A percentile compares a stretch with the other conserved stretches of the same genome.
phyloP scores from a whole-genome alignment of 1,284 basidiomycete species.

The Microbotryomycetes sp. region DNA sequence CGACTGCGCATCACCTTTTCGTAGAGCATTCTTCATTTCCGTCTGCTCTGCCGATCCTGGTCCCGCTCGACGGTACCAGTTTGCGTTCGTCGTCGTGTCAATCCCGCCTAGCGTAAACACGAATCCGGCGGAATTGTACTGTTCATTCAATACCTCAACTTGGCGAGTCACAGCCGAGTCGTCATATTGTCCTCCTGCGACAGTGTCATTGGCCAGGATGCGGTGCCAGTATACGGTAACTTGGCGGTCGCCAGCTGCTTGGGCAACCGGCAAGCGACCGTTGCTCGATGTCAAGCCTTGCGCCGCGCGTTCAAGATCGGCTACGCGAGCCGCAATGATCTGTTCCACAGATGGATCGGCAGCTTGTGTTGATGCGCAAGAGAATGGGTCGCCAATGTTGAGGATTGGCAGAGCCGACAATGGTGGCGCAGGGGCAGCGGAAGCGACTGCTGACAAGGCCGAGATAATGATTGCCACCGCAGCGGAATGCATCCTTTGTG shows the following conservation, averaged over 20 bases:
- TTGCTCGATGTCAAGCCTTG: not conserved
- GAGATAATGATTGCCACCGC: not conserved
- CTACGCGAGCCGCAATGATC: not conserved
- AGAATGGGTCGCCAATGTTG: not conserved
- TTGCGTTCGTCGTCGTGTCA: conserved; percentile 46
- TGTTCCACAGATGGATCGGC: not conserved
- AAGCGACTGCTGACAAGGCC: not conserved
- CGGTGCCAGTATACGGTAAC: conserved; percentile 1
- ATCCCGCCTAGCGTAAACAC: conserved; percentile 47
- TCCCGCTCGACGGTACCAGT: conserved; percentile 49
- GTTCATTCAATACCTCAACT: conserved; percentile 49
- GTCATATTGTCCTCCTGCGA: no score
- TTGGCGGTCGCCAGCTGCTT: not conserved
- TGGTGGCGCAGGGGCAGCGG: no score
- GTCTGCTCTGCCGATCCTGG: conserved; percentile 45
- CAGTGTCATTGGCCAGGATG: not conserved
- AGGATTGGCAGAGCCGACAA: not conserved
- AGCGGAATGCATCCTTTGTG: not conserved
- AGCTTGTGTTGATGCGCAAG: not conserved
- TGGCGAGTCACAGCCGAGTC: not conserved
- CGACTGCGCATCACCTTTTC: conserved; percentile 44
- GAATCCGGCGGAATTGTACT: conserved; percentile 46
- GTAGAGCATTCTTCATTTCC: conserved; percentile 50
- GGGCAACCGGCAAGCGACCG: not conserved
- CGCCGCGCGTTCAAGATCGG: not conserved